Evolutionary conservation across 306 rosid genomes (phyloP).

Genomic region (Rosa persica): DNA sequence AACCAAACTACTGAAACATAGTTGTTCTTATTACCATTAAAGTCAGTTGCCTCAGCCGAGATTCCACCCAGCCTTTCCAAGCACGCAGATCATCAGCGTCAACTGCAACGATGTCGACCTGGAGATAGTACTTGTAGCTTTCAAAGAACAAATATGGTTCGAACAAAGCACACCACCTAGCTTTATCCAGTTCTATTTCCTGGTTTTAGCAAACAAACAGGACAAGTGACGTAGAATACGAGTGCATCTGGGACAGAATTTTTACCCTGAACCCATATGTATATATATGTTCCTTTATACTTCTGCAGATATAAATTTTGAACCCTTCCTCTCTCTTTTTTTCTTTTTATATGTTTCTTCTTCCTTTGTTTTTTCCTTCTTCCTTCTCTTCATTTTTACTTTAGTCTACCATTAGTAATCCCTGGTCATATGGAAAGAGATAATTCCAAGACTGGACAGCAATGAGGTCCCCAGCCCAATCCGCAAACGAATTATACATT

Average conservation of each 20-base stretch:
- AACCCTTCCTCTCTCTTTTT: neutral
- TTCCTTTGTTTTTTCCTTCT: neutral
- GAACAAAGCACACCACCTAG: constrained; percentile 77
- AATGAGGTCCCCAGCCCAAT: neutral
- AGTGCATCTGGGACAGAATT: neutral
- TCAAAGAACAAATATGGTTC: constrained; percentile 77
- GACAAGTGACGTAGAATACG: neutral
- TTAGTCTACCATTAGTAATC: neutral
- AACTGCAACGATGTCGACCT: constrained; percentile 74
- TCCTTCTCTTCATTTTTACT: neutral
- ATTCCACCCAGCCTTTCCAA: constrained; percentile 96
- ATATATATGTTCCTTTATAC: neutral
- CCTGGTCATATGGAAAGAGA: neutral
- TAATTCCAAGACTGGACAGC: neutral
- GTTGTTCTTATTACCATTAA: constrained; percentile 44
- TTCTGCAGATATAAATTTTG: neutral
- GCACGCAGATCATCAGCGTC: constrained; percentile 70
- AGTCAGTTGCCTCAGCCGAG: constrained; percentile 73
- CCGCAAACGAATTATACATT: neutral
- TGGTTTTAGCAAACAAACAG: constrained; percentile 19
- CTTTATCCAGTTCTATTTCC: constrained; percentile 77
- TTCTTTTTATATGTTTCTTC: no score
- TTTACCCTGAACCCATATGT: neutral
- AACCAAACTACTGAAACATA: neutral
- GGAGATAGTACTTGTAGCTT: constrained; percentile 75